A percentile compares a stretch with the other conserved stretches of the same genome.
Conservation (phyloP, 208 protist genomes). For the Trypanosoma theileri region DNA sequence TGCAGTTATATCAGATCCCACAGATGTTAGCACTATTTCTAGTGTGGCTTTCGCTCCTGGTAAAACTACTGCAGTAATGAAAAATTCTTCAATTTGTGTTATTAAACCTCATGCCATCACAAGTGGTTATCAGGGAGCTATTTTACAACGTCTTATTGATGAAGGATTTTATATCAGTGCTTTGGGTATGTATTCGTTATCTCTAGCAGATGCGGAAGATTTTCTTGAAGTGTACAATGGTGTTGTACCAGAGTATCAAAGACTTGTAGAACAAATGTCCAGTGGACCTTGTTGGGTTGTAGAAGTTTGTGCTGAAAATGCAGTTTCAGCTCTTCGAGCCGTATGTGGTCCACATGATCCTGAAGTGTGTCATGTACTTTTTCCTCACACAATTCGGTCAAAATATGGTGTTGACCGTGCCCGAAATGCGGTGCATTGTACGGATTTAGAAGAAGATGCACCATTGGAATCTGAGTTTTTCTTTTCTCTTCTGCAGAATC, state of each 20-base stretch:
- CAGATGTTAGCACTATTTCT: constrained; percentile 36
- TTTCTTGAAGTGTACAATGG: constrained; percentile 98
- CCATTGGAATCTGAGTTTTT: constrained; percentile 94
- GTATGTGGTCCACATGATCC: constrained; percentile 92
- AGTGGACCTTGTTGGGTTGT: constrained; percentile 88
- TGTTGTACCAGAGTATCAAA: constrained; percentile 93
- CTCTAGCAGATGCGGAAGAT: constrained; percentile 89
- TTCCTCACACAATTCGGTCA: constrained; percentile 92
- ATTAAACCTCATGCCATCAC: constrained; percentile 95
- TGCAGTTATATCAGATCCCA: constrained; percentile 39
- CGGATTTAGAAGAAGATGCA: constrained; percentile 96
- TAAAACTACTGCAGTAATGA: constrained; percentile 77
- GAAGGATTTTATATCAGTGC: constrained; percentile 94
- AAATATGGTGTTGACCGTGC: constrained; percentile 88
- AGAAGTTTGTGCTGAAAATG: constrained; percentile 89
- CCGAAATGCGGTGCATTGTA: constrained; percentile 94
- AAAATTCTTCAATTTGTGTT: constrained; percentile 93
- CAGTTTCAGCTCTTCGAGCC: constrained; percentile 71
- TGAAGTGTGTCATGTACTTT: constrained; percentile 87
- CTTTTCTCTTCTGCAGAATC: constrained; percentile 87
- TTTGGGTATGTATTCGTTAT: constrained; percentile 88
- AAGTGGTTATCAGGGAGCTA: constrained; percentile 83
- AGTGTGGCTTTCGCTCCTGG: constrained; percentile 49
- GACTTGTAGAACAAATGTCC: constrained; percentile 91
- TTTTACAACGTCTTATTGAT: constrained; percentile 89